These are phyloP conservation scores for Murraya koenigii DNA, from an alignment of 345 rosid species.

Conservation along the genomic window DNA sequence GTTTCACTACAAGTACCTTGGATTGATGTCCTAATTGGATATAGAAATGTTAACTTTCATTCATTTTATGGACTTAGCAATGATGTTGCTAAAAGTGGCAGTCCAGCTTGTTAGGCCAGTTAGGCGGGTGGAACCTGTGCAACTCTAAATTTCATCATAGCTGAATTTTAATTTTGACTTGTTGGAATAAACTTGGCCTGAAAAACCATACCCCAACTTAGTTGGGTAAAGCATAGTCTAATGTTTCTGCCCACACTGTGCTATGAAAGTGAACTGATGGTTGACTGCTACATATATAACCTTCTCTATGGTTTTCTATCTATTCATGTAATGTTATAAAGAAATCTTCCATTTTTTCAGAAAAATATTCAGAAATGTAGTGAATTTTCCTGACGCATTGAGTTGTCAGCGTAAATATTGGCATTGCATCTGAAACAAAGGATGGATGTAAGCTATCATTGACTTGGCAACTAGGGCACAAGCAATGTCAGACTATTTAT, in stretches of 20 bases:
- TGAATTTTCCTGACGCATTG: background rate
- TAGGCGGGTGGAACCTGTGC: background rate
- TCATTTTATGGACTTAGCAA: background rate
- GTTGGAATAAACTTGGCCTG: background rate
- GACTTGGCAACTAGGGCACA: background rate
- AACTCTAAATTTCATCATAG: background rate
- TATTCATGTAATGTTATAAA: background rate
- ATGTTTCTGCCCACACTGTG: background rate
- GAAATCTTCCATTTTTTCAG: background rate
- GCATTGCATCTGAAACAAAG: background rate
- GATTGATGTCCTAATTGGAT: background rate
- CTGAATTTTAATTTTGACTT: too few species aligned
- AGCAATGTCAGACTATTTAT: background rate
- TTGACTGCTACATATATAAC: background rate
- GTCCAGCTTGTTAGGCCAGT: background rate
- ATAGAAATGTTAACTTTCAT: background rate
- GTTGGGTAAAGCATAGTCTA: background rate
- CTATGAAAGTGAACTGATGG: background rate
- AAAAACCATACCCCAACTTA: background rate
- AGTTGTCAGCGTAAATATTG: background rate
- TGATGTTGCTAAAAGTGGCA: background rate
- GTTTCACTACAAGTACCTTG: background rate
- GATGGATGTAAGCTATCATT: background rate
- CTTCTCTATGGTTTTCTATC: background rate
- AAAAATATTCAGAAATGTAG: background rate